Base-by-base conservation (phyloP, 345 rosid species). In the Hibiscus syriacus region DNA sequence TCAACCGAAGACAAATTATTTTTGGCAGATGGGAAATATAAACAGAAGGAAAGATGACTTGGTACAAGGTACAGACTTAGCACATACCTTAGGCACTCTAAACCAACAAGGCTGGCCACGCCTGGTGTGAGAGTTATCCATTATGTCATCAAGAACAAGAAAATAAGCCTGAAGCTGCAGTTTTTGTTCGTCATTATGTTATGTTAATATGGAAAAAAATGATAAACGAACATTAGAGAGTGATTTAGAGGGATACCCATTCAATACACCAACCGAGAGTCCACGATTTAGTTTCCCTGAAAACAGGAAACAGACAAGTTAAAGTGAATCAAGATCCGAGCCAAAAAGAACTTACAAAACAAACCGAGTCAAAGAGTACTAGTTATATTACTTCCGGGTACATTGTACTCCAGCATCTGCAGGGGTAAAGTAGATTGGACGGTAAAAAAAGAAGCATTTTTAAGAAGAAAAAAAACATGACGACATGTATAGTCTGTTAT, bases 71-170 rank as follows among this genome's bases (percentile, higher is more conserved):
- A 45, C 16, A 25, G 19, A 50, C 11, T 50, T 50, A 22, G 72
- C 59, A 73, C 72, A 53, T 63, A 89, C 96, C 87, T 90, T 74
- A 53, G 95, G 92, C 58, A 83, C 63, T 78, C 90, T 82, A 78
- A 79, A 90, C 94, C 97, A 90, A 73, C 97, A 90, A 74, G 94
- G 92, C 39, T 85, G 95, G 50, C 90, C 95, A 72, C 95, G 95
- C 6, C 95, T 84, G 2, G 90, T 85, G 72, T 86, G 86, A 66
- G 97, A 88, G 73, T 74, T 78, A 72, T 90, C 97, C 95, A 88
- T 88, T 25, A 90, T 88, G 73, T 90, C 97, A 71, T 90, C 97
- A 65, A 86, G 85, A 66, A 90, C 89, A 71, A 90, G 85, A 71
- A 81, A 83, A 73, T 78, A 85, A 64, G 97, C 97, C 74, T 90